phyloP scores from a whole-genome alignment of 257 asterid genomes.

The Salvia splendens region DNA sequence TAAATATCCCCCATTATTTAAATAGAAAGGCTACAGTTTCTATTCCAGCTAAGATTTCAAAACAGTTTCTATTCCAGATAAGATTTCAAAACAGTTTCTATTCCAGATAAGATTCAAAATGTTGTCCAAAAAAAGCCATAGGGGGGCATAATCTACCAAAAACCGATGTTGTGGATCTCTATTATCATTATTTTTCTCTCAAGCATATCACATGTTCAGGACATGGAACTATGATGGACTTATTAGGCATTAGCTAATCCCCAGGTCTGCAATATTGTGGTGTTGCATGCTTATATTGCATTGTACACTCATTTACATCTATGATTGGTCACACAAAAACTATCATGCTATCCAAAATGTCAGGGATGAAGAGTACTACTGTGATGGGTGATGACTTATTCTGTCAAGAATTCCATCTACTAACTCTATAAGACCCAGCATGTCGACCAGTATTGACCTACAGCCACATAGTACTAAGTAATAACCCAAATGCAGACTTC shows the following conservation, averaged over 20 bases:
- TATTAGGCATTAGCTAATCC: neutral
- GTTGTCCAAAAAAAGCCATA: neutral
- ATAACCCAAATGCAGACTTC: neutral
- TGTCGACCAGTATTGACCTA: neutral
- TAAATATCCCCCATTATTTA: neutral
- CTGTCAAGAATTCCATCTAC: neutral
- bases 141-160: constrained; percentile 12
- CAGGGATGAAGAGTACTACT: neutral
- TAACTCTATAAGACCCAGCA: neutral
- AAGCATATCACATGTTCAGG: neutral
- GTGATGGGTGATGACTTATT: neutral
- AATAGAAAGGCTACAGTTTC: neutral
- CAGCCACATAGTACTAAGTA: neutral
- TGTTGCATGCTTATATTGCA: neutral
- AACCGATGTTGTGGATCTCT: neutral
- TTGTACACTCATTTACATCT: neutral
- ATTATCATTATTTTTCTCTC: neutral
- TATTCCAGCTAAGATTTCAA: neutral
- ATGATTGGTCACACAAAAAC: neutral
- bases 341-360: neutral
- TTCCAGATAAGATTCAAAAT: neutral
- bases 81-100: too few relatives aligned
- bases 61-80: too few relatives aligned
- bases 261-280: neutral
- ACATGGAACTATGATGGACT: neutral